These are phyloP conservation scores for Zelonia costaricensis DNA, from an alignment of 208 protist species.

Conservation along the genomic window DNA sequence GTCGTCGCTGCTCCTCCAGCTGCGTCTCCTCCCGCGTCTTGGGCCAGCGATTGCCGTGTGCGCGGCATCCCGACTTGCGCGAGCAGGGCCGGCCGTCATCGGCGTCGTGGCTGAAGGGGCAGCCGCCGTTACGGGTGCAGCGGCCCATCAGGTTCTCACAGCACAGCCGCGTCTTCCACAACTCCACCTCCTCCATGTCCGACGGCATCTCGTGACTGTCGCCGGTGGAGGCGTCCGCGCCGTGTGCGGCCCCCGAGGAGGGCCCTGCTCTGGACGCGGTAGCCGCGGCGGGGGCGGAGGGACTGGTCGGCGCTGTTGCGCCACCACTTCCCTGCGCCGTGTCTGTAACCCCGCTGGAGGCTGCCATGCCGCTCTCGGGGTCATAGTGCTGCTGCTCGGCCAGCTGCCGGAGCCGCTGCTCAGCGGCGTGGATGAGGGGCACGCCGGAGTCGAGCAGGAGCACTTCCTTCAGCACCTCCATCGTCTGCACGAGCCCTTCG, in stretches of 20 bases:
- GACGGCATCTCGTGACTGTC: background rate
- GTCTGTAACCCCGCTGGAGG: no score
- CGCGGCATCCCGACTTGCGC: slow-evolving; percentile 50
- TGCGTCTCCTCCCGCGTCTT: slow-evolving; percentile 30
- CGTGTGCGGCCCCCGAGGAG: background rate
- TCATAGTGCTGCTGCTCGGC: slow-evolving; percentile 6
- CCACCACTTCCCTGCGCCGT: no score
- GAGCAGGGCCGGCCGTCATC: slow-evolving; percentile 77
- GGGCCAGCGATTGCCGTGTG: slow-evolving; percentile 65
- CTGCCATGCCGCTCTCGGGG: background rate
- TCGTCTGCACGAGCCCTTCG: slow-evolving; percentile 60
- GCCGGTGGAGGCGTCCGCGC: background rate
- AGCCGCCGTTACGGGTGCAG: slow-evolving; percentile 42
- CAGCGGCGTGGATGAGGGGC: slow-evolving; percentile 74
- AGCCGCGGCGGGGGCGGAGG: background rate
- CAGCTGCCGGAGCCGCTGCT: slow-evolving; percentile 50
- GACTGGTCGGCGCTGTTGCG: background rate
- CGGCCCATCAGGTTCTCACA: slow-evolving; percentile 58
- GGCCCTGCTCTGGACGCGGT: background rate
- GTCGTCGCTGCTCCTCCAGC: slow-evolving; percentile 13
- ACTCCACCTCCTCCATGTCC: slow-evolving; percentile 41
- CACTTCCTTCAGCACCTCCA: slow-evolving; percentile 77
- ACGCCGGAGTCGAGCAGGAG: slow-evolving; percentile 61
- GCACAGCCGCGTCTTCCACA: slow-evolving; percentile 71
- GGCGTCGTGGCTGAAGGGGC: slow-evolving; percentile 67